These are phyloP conservation scores for Fusarium lateritium DNA, from an alignment of 2,329 filamentous ascomycete species.

Conservation along the genomic window DNA sequence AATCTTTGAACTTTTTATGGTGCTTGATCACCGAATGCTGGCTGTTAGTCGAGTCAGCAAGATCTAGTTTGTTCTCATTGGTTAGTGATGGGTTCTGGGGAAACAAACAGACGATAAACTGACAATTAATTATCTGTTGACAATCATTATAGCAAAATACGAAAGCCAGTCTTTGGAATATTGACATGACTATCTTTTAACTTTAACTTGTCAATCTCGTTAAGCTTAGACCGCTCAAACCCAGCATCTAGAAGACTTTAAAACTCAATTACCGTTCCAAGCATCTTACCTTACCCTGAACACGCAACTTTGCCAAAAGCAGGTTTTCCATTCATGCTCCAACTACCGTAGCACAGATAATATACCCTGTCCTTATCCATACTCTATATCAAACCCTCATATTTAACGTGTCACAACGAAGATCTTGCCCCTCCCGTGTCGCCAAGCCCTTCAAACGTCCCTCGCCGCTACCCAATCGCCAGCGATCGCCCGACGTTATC, in stretches of 20 bases:
- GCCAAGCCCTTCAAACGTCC: conserved; percentile 33
- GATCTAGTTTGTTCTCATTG: conserved; percentile 43
- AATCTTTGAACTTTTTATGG: neutral
- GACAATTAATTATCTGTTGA: no score
- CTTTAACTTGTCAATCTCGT: no score
- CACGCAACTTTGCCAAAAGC: neutral
- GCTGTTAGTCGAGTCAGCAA: conserved; percentile 42
- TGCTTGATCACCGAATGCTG: neutral
- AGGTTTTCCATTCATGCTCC: conserved; percentile 15
- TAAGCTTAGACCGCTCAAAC: neutral
- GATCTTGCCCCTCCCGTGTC: conserved; percentile 18
- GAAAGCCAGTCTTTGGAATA: no score
- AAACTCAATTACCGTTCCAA: neutral
- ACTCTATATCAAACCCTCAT: neutral
- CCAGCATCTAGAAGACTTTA: no score
- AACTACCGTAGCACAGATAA: neutral
- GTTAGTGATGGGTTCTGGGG: conserved; percentile 15
- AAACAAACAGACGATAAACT: neutral
- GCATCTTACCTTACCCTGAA: conserved; percentile 24
- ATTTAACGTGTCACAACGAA: conserved; percentile 1
- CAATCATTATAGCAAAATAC: no score
- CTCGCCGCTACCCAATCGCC: conserved; percentile 30
- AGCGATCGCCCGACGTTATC: conserved; percentile 17
- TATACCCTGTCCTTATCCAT: neutral
- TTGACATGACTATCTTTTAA: neutral